Evolutionary conservation across 805 yeast species (phyloP), one percentile per base, ranked within the genome.

Genomic region (Wickerhamiella cacticola): DNA sequence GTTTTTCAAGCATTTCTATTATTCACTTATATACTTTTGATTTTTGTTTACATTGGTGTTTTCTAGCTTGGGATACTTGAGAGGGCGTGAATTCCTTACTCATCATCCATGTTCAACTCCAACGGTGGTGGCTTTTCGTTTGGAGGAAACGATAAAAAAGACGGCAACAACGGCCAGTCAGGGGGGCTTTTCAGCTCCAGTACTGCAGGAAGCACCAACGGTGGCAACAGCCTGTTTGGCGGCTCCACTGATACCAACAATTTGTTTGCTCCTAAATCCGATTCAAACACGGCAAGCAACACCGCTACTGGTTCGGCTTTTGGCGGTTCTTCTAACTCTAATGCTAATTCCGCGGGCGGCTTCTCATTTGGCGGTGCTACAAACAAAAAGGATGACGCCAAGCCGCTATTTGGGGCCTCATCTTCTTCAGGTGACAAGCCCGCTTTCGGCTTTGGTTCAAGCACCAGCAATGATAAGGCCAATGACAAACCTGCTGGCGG

Each of bases 191-290:
- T 13, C 18, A 34, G 24, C 7, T 16, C 45, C 5, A 28, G 28
- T 15, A 9, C 31, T 4, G 21, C 21, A 38, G 28, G 18, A 8
- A 19, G n/a, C 8, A 21, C 55, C 13, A 46, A 51, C n/a, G 52
- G 50, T 31, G 48, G 53, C 29, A 48, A 51, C 8, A 48, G 46
- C 34, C 16, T 47, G 3, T 52, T 48, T 25, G 54, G 54, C 36
- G 45, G 44, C 35, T 5, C n/a, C n/a, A 5, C 24, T 2, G 33
- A 22, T 6, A n/a, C 24, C 8, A 41, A 10, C 15, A 21, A 21
- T 19, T 3, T 19, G 28, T 26, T 29, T 15, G 40, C 29, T 16
- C 31, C 39, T 18, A 23, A 24, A 18, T 43, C 29, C 3, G 40
- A 26, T 18, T 18, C 46, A n/a, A 22, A 31, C 10, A 31, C 46